Evolutionary conservation across 257 asterid species (phyloP), one percentile per base, ranked within the genome.

Genomic region (Solanum infundibuliforme): DNA sequence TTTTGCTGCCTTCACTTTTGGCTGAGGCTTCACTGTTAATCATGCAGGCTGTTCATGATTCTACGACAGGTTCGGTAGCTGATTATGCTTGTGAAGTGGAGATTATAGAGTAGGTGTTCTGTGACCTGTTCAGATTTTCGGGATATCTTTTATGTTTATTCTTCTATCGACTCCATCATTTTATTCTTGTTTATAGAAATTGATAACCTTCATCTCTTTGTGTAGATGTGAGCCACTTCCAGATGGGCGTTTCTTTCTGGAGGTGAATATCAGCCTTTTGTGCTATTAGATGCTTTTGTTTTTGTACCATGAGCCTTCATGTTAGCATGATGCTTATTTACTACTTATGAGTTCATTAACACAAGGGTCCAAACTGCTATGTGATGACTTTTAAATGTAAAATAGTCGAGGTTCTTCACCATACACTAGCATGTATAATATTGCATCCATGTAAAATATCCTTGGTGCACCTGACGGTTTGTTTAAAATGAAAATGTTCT

Each of bases 191-290:
- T 87, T 83, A 85, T 86, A 69, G 86, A 87, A 83, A 86, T 85
- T 89, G 85, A 90, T 82, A 83, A 74, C 41, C 58, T 87, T 87
- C 73, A 85, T 32, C 86, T 90, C 90, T 89, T 90, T 90, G 86
- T 94, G 95, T 94, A 97, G 99, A 86, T 97, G 98, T 77, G 99
- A 97, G 90, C 99, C 99, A 88, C 98, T 97, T 90, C 98, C 99
- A 81, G 99, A 97, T 91, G 99, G 99, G 16, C 98, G 99, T 86
- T 97, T 97, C 93, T 96, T 94, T 92, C 92, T 97, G 73, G 99
- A 97, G 99, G 99, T 97, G 90, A 89, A 87, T 73, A 86, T 84
- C 23, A 65, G 60, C 16, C 58, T 66, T 52, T 58, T 77, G 71
- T 38, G 32, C 5, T 32, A 14, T 86, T 87, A 39, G n/a, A 60